Percentiles rank a stretch among this genome's conserved stretches.
Conservation (phyloP, 2,329 filamentous ascomycete species). For the Drechmeria coniospora region DNA sequence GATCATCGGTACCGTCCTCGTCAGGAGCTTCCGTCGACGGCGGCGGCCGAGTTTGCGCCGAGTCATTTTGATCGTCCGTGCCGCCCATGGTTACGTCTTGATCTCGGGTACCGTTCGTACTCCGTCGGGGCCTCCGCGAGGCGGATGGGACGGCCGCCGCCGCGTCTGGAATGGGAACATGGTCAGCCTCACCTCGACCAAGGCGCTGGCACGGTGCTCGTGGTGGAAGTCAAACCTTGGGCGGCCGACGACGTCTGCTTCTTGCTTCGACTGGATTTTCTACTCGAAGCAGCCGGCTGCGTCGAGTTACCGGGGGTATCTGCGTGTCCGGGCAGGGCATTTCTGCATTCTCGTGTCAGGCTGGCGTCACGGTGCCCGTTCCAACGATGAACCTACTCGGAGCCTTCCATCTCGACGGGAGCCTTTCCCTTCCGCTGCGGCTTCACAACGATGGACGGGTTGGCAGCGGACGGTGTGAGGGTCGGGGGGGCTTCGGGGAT, state of each 20-base stretch:
- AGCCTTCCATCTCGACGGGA: slow-evolving; percentile 54
- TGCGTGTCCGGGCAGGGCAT: slow-evolving; percentile 32
- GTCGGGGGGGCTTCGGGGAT: slow-evolving; percentile 32
- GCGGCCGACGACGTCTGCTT: slow-evolving; percentile 38
- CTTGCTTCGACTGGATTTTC: slow-evolving; percentile 59
- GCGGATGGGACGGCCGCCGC: slow-evolving; percentile 21
- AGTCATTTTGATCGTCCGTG: slow-evolving; percentile 38
- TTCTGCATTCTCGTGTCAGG: slow-evolving; percentile 6
- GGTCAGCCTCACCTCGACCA: slow-evolving; percentile 4
- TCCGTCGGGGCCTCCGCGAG: slow-evolving; percentile 37
- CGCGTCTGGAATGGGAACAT: slow-evolving; percentile 16
- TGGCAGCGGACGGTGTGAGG: slow-evolving; percentile 15
- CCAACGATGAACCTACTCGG: slow-evolving; percentile 36
- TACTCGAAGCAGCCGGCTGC: slow-evolving; percentile 48
- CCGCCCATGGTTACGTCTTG: slow-evolving; percentile 60
- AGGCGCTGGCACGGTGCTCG: neutral
- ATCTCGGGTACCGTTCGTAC: slow-evolving; percentile 33
- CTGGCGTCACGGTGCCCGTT: neutral
- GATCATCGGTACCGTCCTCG: slow-evolving; percentile 22
- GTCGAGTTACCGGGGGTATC: slow-evolving; percentile 43
- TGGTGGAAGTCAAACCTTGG: slow-evolving; percentile 18
- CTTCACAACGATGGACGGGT: slow-evolving; percentile 18
- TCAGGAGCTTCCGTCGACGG: slow-evolving; percentile 18
- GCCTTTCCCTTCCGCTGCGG: slow-evolving; percentile 46
- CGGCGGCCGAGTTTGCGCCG: slow-evolving; percentile 26